Evolutionary conservation across 768 basidiomycete species (phyloP).

Genomic region (Hygrophorus russula): DNA sequence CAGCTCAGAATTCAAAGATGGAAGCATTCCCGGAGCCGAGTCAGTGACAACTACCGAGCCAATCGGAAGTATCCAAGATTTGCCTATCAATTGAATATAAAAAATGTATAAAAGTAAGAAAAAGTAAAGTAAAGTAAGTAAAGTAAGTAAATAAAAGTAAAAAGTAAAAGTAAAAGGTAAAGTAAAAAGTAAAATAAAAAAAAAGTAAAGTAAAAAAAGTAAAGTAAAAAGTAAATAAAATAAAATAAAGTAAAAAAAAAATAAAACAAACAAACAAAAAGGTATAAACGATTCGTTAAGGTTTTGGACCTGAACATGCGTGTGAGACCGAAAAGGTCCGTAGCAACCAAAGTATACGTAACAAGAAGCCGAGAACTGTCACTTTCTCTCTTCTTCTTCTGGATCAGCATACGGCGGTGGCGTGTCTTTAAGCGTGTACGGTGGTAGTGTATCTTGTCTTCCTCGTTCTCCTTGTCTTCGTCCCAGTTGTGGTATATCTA

Average conservation of each 20-base stretch:
- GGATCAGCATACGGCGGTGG: too few species aligned
- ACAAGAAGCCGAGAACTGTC: slow-evolving; percentile 20
- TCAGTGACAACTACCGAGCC: slow-evolving; percentile 45
- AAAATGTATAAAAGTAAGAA: slow-evolving; percentile 9
- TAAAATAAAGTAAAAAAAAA: slow-evolving; percentile 15
- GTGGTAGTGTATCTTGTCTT: too few species aligned
- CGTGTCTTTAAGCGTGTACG: too few species aligned
- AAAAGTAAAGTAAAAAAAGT: background rate
- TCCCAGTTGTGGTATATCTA: too few species aligned
- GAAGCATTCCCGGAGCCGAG: slow-evolving; percentile 30
- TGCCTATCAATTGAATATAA: slow-evolving; percentile 5
- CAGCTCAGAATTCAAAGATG: slow-evolving; percentile 18
- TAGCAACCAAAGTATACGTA: slow-evolving; percentile 39
- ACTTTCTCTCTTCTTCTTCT: too few species aligned
- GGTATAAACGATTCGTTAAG: too few species aligned
- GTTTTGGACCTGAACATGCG: background rate
- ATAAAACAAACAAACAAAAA: background rate
- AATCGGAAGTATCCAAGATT: slow-evolving; percentile 48
- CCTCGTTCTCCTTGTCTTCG: too few species aligned
- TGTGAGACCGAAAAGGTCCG: slow-evolving; percentile 20
- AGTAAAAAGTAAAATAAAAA: slow-evolving; percentile 11
- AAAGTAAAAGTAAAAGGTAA: too few species aligned
- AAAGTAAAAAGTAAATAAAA: slow-evolving; percentile 8
- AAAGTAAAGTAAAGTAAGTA: slow-evolving; percentile 4
- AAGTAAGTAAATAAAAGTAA: slow-evolving; percentile 11